Percentiles rank a stretch among this genome's conserved stretches.
Conservation (phyloP, 2,329 filamentous ascomycete species). For the Verticillium nubilum region DNA sequence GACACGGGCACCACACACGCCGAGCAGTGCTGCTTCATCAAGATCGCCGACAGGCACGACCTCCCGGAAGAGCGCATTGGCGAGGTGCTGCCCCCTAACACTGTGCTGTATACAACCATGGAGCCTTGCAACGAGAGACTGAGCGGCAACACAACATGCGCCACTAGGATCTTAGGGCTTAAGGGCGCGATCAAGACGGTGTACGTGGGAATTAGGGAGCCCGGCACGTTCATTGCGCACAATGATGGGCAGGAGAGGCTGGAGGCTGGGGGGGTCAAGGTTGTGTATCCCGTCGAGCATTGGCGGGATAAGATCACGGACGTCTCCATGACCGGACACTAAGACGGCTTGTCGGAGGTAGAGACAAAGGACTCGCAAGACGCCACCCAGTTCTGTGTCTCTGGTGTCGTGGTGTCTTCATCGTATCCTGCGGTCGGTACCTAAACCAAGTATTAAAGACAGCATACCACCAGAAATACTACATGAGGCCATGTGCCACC, state of each 20-base stretch:
- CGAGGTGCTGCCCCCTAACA: constrained; percentile 30
- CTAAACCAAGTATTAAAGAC: no score
- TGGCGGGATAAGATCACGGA: constrained; percentile 46
- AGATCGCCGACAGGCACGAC: constrained; percentile 29
- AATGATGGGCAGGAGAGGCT: constrained; percentile 22
- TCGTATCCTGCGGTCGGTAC: no score
- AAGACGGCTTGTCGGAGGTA: constrained; percentile 13
- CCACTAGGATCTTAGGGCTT: constrained; percentile 26
- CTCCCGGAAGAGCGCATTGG: constrained; percentile 27
- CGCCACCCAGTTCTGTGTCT: no score
- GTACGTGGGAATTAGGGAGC: constrained; percentile 33
- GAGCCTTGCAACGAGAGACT: constrained; percentile 37
- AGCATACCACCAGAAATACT: not conserved
- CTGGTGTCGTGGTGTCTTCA: no score
- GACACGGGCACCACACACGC: constrained; percentile 34
- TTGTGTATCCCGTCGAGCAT: constrained; percentile 35
- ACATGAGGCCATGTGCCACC: no score
- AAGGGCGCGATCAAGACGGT: constrained; percentile 26
- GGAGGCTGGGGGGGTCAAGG: constrained; percentile 16
- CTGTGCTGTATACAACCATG: constrained; percentile 38
- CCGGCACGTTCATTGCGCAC: constrained; percentile 26
- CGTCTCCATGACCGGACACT: constrained; percentile 60
- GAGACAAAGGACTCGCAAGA: no score
- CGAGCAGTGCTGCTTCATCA: constrained; percentile 39
- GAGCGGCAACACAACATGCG: constrained; percentile 31